Conservation (phyloP, 2,329 filamentous ascomycete species). For the Monilinia fructigena region DNA sequence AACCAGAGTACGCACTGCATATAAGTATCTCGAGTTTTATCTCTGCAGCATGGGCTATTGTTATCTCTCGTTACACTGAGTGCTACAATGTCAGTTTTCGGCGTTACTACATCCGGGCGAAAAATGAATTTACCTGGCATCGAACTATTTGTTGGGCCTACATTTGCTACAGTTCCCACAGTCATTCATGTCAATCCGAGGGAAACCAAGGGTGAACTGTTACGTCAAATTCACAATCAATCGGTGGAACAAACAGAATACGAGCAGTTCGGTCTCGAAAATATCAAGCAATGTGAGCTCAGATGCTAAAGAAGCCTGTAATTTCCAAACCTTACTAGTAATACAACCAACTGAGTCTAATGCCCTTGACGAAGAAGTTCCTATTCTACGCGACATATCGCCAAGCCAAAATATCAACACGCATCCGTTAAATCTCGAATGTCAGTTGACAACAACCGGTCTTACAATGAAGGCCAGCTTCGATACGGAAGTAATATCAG, state of each 20-base stretch:
- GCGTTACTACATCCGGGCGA: slow-evolving; percentile 46
- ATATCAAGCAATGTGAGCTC: slow-evolving; percentile 20
- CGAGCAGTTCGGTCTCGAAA: slow-evolving; percentile 25
- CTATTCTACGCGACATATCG: not conserved
- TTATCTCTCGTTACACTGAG: slow-evolving; percentile 43
- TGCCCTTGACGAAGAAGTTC: not conserved
- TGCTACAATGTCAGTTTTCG: slow-evolving; percentile 45
- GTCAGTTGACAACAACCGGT: not conserved
- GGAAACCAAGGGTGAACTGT: slow-evolving; percentile 41
- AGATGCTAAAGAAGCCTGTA: slow-evolving; percentile 19
- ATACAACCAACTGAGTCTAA: slow-evolving; percentile 24
- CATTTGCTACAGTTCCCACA: slow-evolving; percentile 45
- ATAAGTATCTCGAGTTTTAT: slow-evolving; percentile 27
- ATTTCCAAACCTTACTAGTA: slow-evolving; percentile 28
- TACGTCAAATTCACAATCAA: slow-evolving; percentile 47
- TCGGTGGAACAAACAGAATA: slow-evolving; percentile 47
- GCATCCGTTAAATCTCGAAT: not conserved
- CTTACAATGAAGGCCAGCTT: slow-evolving; percentile 21
- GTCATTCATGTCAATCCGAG: slow-evolving; percentile 39
- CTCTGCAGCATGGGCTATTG: slow-evolving; percentile 44
- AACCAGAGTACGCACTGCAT: not conserved
- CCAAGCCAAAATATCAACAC: not conserved
- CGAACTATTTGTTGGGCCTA: slow-evolving; percentile 47
- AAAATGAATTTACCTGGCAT: slow-evolving; percentile 43
- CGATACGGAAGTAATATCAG: slow-evolving; percentile 19